Evolutionary conservation across 192 early-diverging fungal genomes (phyloP).

Genomic region (Entomortierella beljakovae): DNA sequence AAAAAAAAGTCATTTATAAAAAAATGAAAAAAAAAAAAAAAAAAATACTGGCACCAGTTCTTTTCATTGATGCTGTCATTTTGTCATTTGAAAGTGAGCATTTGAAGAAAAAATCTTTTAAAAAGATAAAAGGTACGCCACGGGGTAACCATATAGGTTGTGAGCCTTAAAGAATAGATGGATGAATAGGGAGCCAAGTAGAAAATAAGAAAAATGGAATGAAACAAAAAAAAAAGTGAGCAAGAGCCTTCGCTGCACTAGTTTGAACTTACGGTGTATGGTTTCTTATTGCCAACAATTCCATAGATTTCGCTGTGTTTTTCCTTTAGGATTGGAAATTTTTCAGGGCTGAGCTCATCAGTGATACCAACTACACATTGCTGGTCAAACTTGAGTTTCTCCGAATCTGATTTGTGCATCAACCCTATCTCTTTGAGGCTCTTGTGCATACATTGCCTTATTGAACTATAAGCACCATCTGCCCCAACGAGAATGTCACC

Average conservation of each 20-base stretch:
- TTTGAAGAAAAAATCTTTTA: too few species aligned
- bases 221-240: neutral
- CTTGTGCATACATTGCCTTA: slow-evolving; percentile 50
- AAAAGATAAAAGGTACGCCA: neutral
- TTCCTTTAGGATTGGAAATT: slow-evolving; percentile 18
- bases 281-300: slow-evolving; percentile 39
- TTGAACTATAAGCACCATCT: slow-evolving; percentile 51
- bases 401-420: slow-evolving; percentile 31
- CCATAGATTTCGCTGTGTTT: slow-evolving; percentile 22
- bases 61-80: neutral
- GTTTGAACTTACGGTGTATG: slow-evolving; percentile 34
- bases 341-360: slow-evolving; percentile 24
- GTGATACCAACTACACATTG: slow-evolving; percentile 50
- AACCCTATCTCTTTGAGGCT: slow-evolving; percentile 25
- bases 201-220: neutral
- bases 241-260: neutral
- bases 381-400: slow-evolving; percentile 53
- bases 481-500: slow-evolving; percentile 55
- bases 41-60: too few species aligned
- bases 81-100: neutral
- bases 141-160: neutral
- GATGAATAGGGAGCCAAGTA: neutral
- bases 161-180: neutral
- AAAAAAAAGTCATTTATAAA: neutral
- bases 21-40: neutral